Evolutionary conservation across 2,329 filamentous ascomycete species (phyloP).

Genomic region (Fusarium armeniacum): DNA sequence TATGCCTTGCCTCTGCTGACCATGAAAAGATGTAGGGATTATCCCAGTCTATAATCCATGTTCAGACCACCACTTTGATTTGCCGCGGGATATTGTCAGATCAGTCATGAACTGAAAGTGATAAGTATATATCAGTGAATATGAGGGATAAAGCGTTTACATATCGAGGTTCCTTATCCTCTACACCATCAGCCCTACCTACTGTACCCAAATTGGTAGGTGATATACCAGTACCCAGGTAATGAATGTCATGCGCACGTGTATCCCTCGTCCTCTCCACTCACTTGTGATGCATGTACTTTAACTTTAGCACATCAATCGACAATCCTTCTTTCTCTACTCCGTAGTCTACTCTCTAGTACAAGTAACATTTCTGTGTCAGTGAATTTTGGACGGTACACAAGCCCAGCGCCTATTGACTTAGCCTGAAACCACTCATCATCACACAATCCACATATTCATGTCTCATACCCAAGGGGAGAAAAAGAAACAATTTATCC

Average conservation of each 20-base stretch:
- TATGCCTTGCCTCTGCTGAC: constrained; percentile 40
- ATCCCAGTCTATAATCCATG: constrained; percentile 30
- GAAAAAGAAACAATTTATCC: constrained; percentile 8
- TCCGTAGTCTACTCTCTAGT: neutral
- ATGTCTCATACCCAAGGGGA: constrained; percentile 5
- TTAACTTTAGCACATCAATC: constrained; percentile 8
- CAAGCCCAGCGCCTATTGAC: constrained; percentile 23
- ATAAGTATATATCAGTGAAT: neutral
- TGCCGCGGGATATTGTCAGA: constrained; percentile 33
- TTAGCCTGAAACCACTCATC: constrained; percentile 33
- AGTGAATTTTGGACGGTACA: neutral
- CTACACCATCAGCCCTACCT: constrained; percentile 17
- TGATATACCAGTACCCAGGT: constrained; percentile 11
- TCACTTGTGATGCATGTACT: constrained; percentile 3
- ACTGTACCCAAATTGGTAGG: constrained; percentile 39
- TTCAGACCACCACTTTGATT: constrained; percentile 21
- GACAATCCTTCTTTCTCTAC: neutral
- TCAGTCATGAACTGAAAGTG: neutral
- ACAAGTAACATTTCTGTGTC: neutral
- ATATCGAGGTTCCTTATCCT: constrained; percentile 6
- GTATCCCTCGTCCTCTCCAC: constrained; percentile 24
- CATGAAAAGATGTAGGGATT: constrained; percentile 38
- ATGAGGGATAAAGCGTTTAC: constrained; percentile 22
- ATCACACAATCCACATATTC: constrained; percentile 18
- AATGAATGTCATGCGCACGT: constrained; percentile 43